Evolutionary conservation across 2,329 filamentous ascomycete species (phyloP), one percentile per base, ranked within the genome.

Genomic region (Aspergillus udagawae): DNA sequence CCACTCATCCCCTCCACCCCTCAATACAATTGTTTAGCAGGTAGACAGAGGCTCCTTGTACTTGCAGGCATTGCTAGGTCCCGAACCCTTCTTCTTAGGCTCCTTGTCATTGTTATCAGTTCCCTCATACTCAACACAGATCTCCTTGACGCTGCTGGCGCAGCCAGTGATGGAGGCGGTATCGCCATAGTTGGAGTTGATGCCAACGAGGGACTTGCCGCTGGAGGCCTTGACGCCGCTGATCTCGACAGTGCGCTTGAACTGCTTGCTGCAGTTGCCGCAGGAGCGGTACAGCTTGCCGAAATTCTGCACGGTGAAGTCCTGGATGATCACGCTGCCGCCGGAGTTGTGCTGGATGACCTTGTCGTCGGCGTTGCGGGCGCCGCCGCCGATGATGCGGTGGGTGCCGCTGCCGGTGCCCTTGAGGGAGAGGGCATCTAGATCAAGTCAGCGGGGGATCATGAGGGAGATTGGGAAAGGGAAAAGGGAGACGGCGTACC

Each of bases 231-330:
- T 70, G 58, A 73, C 60, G 58, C 64, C 65, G 56, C 63, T 57
- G 59, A 76, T 56, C 44, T 66, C 64, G 50, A 73, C 66, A 52
- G 67, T 63, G 49, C 71, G 72, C 51, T 67, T 66, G 63, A 66
- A 57, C 63, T 62, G 63, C 58, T 64, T 65, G 60, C 65, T 66
- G 66, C 76, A 80, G 70, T 76, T 76, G 23, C 79, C 79, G 66
- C 79, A 82, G 50, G 73, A 72, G 58, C 79, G 77, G 71, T 79
- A 80, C 49, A 81, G 63, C 67, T 77, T 77, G 59, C 75, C 75
- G 49, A 74, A 71, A 65, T 77, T 69, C 49, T 72, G 66, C 32
- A 74, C 72, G 27, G 71, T 74, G 63, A 76, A 78, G 59, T 71
- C 72, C 44, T 72, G 68, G 49, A 75, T 60, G 52, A 45, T 65